Percentiles rank a stretch among this genome's conserved stretches.
phyloP scores from a whole-genome alignment of 2,329 filamentous ascomycete species.

The Samsoniella hepiali region DNA sequence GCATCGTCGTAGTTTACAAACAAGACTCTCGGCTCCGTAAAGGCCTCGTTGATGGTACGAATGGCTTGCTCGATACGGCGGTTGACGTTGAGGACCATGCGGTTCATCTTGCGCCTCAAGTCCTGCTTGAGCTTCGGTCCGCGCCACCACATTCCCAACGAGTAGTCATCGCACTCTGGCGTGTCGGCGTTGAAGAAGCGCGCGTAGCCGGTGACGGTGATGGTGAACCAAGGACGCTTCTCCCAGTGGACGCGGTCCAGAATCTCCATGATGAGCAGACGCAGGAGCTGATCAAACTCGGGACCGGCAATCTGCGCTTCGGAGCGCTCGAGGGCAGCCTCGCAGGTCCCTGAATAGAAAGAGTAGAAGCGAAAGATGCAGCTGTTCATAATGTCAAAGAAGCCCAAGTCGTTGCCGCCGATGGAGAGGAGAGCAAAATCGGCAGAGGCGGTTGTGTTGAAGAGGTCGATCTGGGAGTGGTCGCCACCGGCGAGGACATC shows the following conservation, averaged over 20 bases:
- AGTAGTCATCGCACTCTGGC: slow-evolving; percentile 41
- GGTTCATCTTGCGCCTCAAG: slow-evolving; percentile 41
- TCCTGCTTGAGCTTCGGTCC: slow-evolving; percentile 40
- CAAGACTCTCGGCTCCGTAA: slow-evolving; percentile 35
- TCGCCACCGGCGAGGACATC: slow-evolving; percentile 38
- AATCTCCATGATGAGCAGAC: slow-evolving; percentile 41
- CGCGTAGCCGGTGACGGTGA: slow-evolving; percentile 47
- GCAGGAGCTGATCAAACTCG: slow-evolving; percentile 39
- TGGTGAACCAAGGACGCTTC: slow-evolving; percentile 39
- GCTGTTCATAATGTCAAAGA: slow-evolving; percentile 49
- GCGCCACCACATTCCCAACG: slow-evolving; percentile 45
- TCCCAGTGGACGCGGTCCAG: slow-evolving; percentile 44
- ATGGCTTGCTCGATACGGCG: slow-evolving; percentile 37
- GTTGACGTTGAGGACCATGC: slow-evolving; percentile 42
- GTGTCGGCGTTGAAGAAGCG: slow-evolving; percentile 47
- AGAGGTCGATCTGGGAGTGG: slow-evolving; percentile 40
- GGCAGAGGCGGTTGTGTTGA: slow-evolving; percentile 36
- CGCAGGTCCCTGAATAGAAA: slow-evolving; percentile 46
- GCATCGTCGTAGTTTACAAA: slow-evolving; percentile 45
- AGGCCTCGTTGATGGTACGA: slow-evolving; percentile 36
- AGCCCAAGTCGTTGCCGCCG: slow-evolving; percentile 48
- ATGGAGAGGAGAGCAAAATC: slow-evolving; percentile 47
- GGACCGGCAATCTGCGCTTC: slow-evolving; percentile 33
- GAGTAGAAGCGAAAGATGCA: slow-evolving; percentile 50
- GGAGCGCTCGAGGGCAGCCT: slow-evolving; percentile 36